Conservation (phyloP, 1,139 yeast species). For the Hemisphaericaspora subhashii region DNA sequence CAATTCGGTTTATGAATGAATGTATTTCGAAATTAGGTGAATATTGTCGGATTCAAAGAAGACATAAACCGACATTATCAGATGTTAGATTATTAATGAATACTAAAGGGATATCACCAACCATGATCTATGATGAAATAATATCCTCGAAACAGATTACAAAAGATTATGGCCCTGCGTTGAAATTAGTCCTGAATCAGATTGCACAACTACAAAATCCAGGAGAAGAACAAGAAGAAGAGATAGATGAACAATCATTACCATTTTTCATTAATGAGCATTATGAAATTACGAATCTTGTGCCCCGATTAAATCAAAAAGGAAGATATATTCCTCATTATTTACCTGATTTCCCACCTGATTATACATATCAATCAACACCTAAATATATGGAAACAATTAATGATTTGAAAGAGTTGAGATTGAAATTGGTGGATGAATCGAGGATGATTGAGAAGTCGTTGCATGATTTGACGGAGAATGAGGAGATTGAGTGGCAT, state of each 20-base stretch:
- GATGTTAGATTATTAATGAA: constrained; percentile 56
- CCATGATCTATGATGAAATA: constrained; percentile 47
- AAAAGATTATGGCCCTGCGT: not conserved
- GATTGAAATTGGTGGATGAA: constrained; percentile 74
- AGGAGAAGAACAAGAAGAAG: constrained; percentile 3
- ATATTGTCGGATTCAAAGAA: constrained; percentile 66
- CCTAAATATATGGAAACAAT: constrained; percentile 62
- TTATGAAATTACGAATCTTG: constrained; percentile 50
- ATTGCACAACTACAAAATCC: constrained; percentile 3
- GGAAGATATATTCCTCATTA: constrained; percentile 67
- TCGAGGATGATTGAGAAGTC: constrained; percentile 80
- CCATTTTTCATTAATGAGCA: constrained; percentile 48
- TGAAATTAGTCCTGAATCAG: not conserved
- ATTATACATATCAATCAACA: constrained; percentile 81
- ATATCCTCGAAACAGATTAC: constrained; percentile 7
- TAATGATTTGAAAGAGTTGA: constrained; percentile 70
- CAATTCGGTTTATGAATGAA: constrained; percentile 51
- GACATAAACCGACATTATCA: constrained; percentile 55
- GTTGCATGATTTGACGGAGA: constrained; percentile 55
- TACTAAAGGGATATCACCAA: constrained; percentile 44
- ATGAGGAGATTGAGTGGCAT: constrained; percentile 39
- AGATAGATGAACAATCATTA: constrained; percentile 30
- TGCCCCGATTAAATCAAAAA: constrained; percentile 52
- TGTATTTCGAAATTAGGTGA: constrained; percentile 50
- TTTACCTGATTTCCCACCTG: constrained; percentile 89